phyloP scores from a whole-genome alignment of 768 basidiomycete genomes.

The Coprinopsis marcescibilis region DNA sequence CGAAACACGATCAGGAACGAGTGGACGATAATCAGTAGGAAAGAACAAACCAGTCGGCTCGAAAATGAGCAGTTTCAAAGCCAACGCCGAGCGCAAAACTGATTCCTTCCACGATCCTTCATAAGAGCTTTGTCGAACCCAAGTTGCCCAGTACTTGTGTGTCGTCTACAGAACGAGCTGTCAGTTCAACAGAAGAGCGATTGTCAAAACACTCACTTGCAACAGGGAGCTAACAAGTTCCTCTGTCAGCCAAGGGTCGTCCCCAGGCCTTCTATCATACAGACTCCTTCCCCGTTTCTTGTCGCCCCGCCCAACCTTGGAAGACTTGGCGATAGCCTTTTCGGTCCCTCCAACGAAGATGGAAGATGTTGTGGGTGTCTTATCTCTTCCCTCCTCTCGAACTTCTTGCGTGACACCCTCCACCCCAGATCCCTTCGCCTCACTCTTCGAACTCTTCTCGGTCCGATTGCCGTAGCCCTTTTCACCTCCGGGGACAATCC shows the following conservation, averaged over 20 bases:
- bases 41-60: conserved; percentile 69
- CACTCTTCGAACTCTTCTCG: too few species aligned
- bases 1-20: background rate
- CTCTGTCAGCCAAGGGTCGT: conserved; percentile 70
- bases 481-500: conserved; percentile 47
- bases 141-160: conserved; percentile 77
- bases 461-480: background rate
- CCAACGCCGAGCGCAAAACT: conserved; percentile 88
- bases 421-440: too few species aligned
- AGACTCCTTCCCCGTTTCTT: conserved; percentile 1
- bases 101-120: conserved; percentile 94
- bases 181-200: background rate
- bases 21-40: too few species aligned
- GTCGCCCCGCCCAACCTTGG: background rate
- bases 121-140: conserved; percentile 89
- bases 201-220: conserved; percentile 32
- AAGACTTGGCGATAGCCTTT: background rate
- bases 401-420: background rate
- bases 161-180: conserved; percentile 41
- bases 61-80: conserved; percentile 87
- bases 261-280: conserved; percentile 5
- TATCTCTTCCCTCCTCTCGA: background rate
- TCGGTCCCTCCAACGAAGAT: background rate
- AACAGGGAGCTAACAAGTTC: conserved; percentile 54
- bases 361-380: too few species aligned